Conservation (phyloP, 176 grass and related monocot genomes). For the Aegilops sharonensis region DNA sequence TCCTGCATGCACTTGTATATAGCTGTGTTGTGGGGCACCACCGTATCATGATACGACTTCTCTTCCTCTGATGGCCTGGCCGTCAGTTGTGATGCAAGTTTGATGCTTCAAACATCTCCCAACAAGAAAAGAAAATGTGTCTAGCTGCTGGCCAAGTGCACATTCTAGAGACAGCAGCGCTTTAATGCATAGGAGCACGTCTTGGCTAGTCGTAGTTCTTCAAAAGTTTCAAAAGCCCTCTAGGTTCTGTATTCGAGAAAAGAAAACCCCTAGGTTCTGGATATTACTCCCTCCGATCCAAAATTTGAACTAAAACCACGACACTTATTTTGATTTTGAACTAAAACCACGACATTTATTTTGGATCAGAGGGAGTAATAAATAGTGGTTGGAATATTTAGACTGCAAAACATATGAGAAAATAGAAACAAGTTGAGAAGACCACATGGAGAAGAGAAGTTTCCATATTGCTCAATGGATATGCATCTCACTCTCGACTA, state of each 20-base stretch:
- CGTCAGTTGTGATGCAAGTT: not conserved
- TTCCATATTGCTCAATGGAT: not conserved
- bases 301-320: too few relatives aligned
- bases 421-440: not conserved
- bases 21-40: not conserved
- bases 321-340: too few relatives aligned
- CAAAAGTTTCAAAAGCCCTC: not conserved
- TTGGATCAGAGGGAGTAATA: too few relatives aligned
- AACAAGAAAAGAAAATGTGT: not conserved
- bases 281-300: too few relatives aligned
- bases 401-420: not conserved
- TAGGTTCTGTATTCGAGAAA: not conserved
- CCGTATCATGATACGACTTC: not conserved
- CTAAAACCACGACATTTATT: too few relatives aligned
- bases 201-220: not conserved
- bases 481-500: not conserved
- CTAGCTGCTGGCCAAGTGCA: not conserved
- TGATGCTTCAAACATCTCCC: not conserved
- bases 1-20: not conserved
- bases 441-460: too few relatives aligned
- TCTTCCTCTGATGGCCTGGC: not conserved
- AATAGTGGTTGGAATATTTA: not conserved
- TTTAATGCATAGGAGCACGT: not conserved
- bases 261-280: too few relatives aligned
- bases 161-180: not conserved